Conservation (phyloP, 495 filamentous ascomycete genomes). For the Podospora australis region DNA sequence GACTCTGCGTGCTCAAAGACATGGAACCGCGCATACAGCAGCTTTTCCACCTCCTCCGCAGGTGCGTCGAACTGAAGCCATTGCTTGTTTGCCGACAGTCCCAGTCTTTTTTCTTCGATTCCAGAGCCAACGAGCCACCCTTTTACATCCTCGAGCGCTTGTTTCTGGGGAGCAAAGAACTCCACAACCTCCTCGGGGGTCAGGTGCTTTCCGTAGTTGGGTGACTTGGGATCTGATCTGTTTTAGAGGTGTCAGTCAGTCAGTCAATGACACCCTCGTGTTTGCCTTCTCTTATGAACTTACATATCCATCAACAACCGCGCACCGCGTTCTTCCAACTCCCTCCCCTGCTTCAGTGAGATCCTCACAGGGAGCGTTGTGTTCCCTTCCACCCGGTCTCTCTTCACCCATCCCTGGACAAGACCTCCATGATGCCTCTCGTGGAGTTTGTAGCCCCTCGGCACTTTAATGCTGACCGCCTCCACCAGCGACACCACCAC, state of each 20-base stretch:
- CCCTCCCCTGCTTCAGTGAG: conserved; percentile 25
- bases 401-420: conserved; percentile 26
- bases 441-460: conserved; percentile 10
- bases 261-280: conserved; percentile 30
- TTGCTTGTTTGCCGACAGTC: conserved; percentile 23
- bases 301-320: conserved; percentile 31
- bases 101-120: conserved; percentile 30
- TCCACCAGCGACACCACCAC: too few relatives aligned
- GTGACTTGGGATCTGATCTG: conserved; percentile 65
- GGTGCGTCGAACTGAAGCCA: conserved; percentile 52
- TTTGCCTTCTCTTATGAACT: not conserved
- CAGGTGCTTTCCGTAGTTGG: conserved; percentile 51
- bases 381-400: conserved; percentile 20
- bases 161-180: conserved; percentile 42
- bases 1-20: conserved; percentile 41
- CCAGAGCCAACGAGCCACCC: conserved; percentile 47
- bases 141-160: conserved; percentile 37
- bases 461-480: too few relatives aligned
- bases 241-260: conserved; percentile 60
- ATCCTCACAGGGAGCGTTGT: conserved; percentile 29
- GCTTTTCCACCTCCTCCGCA: conserved; percentile 44
- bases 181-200: conserved; percentile 42
- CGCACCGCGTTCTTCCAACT: conserved; percentile 24
- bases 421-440: conserved; percentile 13
- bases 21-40: conserved; percentile 51